Base-by-base conservation (phyloP, 2,329 filamentous ascomycete species). In the Ceratocystis lukuohia region DNA sequence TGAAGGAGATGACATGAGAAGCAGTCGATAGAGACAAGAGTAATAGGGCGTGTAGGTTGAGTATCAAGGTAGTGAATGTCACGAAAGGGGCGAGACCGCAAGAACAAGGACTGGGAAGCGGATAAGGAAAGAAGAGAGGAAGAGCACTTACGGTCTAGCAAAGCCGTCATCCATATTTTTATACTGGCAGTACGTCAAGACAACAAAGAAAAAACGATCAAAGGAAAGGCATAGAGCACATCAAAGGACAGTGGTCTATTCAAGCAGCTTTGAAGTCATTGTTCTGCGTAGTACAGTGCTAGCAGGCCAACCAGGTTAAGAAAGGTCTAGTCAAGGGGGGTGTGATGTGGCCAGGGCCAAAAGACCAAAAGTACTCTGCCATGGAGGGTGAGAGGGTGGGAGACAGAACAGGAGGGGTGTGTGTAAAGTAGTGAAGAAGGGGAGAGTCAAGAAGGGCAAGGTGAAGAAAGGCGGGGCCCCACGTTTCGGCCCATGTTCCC, bases 121-220 rank as follows among this genome's bases (percentile, higher is more conserved):
- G 30, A 44, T 6, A 20, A 33, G 15, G 62, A 25, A 33, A 33
- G 37, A 66, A 25, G 25, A 33, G 20, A n/a, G 15, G n/a, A 17
- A 12, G 41, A 48, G 12, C 25, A 62, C 65, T 66, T 61, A 66
- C 65, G 57, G 65, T 62, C 45, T 50, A 4, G 61, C 15, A 50
- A 10, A 17, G 22, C 48, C 57, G 28, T 62, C 30, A 20, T 28
- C 45, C 65, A 66, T 66, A 7, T 28, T 62, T 61, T 46, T 59
- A 59, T 33, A 57, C 15, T 53, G 5, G 37, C 3, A 41, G 37
- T 41, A 15, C 12, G 12, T 41, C 37, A 41, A 15, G 37, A 12
- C 10, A 41, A 41, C 37, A 41, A 41, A 41, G 46, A 22, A 48
- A n/a, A 22, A 25, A 8, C 48, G 48, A 20, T 53, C n/a, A 53